Evolutionary conservation across 805 yeast genomes (phyloP), one percentile per base, ranked within the genome.

Genomic region (Candida manassasensis): DNA sequence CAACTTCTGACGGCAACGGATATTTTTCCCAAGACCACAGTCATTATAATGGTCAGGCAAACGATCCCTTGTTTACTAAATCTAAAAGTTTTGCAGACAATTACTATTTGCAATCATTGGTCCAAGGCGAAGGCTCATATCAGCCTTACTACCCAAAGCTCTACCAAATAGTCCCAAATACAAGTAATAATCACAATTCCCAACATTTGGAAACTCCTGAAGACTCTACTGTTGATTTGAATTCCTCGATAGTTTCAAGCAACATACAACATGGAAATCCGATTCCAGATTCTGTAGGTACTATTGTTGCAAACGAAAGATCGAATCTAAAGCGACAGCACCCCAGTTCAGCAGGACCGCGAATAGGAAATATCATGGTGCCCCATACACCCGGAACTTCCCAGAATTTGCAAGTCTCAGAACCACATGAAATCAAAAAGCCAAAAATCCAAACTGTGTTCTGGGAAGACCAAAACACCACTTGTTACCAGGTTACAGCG

Each of bases 401-500:
- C n/a, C n/a, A n/a, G n/a, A n/a, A n/a, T n/a, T n/a, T n/a, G n/a
- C n/a, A n/a, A n/a, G n/a, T n/a, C n/a, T n/a, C n/a, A n/a, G n/a
- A n/a, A n/a, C n/a, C n/a, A n/a, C n/a, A n/a, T 3, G 49, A 48
- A 21, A 46, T 49, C 2, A 37, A 39, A 6, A 61, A 60, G 32
- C 69, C 69, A 5, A 46, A 55, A 32, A 48, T 63, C 9, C 59
- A 60, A 4, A 63, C 69, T 6, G 53, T 59, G 1, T 56, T 34
- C 34, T 63, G 69, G 69, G 64, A 55, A 22, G 63, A 60, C 31
- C 63, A 61, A 35, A 46, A 51, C 4, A 63, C 69, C 0, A 38
- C 54, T 1, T 63, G 69, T 36, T 63, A 60, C 40, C 69, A 63
- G 38, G 69, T 63, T 2, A 47, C 57, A 35, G 63, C 59, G 0